A percentile compares a stretch with the other conserved stretches of the same genome.
Conservation (phyloP, 345 rosid genomes). For the Bretschneidera sinensis region DNA sequence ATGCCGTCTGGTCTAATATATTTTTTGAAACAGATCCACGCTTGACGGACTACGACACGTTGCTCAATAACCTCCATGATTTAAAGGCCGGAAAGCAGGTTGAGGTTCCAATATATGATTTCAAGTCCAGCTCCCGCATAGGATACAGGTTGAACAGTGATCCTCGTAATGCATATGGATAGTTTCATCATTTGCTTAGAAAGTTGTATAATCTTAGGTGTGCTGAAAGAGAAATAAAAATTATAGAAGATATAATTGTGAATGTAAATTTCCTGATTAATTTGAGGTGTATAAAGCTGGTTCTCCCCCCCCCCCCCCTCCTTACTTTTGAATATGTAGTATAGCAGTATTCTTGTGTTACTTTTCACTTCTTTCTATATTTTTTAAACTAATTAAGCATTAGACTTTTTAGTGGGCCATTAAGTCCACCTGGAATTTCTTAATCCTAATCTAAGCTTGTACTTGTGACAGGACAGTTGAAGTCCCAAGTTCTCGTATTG, state of each 20-base stretch:
- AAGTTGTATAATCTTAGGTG: slow-evolving; percentile 11
- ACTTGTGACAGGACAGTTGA: slow-evolving; percentile 64
- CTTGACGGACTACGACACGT: slow-evolving; percentile 85
- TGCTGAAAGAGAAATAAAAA: neutral
- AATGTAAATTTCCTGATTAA: neutral
- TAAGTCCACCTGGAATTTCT: too few species aligned
- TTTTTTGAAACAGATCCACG: slow-evolving; percentile 66
- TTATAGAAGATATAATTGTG: neutral
- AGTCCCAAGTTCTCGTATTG: slow-evolving; percentile 87
- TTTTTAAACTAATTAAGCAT: too few species aligned
- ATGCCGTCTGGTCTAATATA: slow-evolving; percentile 12
- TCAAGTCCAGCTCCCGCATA: slow-evolving; percentile 80
- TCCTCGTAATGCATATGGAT: slow-evolving; percentile 9
- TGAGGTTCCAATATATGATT: slow-evolving; percentile 92
- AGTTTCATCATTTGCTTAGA: slow-evolving; percentile 12
- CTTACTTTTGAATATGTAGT: neutral
- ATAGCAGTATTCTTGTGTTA: neutral
- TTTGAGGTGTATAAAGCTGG: neutral
- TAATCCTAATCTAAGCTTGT: slow-evolving; percentile 18
- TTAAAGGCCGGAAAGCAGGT: slow-evolving; percentile 72
- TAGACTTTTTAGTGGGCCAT: too few species aligned
- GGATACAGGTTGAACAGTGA: slow-evolving; percentile 74
- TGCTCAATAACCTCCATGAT: slow-evolving; percentile 76
- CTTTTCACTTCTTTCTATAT: neutral
- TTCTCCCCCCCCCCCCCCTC: neutral